Percentiles rank a stretch among this genome's conserved stretches.
Conservation (phyloP, 2,329 filamentous ascomycete species). For the Trichothecium roseum region DNA sequence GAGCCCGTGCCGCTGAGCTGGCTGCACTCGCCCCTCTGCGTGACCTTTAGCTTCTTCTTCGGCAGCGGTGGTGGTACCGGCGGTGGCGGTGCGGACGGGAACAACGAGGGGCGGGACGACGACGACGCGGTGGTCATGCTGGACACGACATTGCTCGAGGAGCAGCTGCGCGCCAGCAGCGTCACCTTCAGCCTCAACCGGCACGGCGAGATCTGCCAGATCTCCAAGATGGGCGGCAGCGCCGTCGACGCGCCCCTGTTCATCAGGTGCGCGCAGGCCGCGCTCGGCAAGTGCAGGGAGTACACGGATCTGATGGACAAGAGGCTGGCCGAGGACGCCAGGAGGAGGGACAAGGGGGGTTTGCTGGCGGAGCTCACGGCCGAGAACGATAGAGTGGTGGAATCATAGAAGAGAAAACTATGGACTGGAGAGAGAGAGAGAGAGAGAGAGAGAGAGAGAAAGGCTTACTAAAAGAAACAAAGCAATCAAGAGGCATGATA, state of each 20-base stretch:
- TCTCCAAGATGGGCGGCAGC: constrained; percentile 80
- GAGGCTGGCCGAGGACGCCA: constrained; percentile 67
- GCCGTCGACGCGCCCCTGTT: constrained; percentile 71
- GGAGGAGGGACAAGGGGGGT: constrained; percentile 67
- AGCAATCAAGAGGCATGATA: constrained; percentile 8
- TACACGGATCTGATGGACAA: constrained; percentile 64
- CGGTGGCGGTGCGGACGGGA: too few relatives aligned
- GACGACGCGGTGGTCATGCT: constrained; percentile 61
- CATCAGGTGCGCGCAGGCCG: constrained; percentile 64
- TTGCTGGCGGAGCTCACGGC: constrained; percentile 67
- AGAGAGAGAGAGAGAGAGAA: constrained; percentile 7
- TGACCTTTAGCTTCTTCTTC: constrained; percentile 85
- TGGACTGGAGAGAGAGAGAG: constrained; percentile 5
- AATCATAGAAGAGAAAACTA: constrained; percentile 4
- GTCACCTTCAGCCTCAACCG: constrained; percentile 79
- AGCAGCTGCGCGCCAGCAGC: constrained; percentile 63
- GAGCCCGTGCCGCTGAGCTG: constrained; percentile 85
- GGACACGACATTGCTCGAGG: constrained; percentile 66
- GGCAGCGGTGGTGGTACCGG: too few relatives aligned
- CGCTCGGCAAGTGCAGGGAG: constrained; percentile 70
- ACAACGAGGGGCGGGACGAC: too few relatives aligned
- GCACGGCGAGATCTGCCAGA: constrained; percentile 82
- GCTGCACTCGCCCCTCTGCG: constrained; percentile 83
- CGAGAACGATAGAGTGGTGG: constrained; percentile 61
- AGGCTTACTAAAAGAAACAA: constrained; percentile 8